Evolutionary conservation across 1,284 basidiomycete species (phyloP), one percentile per base, ranked within the genome.

Genomic region (Boletus coffeatus): DNA sequence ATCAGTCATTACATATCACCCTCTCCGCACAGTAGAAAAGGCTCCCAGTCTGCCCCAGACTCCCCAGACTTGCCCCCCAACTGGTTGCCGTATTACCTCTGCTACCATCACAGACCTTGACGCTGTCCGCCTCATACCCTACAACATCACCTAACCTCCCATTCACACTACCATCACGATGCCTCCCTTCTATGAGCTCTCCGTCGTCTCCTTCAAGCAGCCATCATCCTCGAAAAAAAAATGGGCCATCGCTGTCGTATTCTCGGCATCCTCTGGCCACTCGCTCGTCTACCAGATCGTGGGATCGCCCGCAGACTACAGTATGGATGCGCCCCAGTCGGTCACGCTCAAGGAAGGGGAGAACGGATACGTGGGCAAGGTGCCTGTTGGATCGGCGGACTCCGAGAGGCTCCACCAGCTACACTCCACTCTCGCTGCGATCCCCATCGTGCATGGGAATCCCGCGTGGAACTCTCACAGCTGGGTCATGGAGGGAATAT

Each of bases 111-210:
- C n/a, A 62, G 52, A 34, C 48, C 56, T 32, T 32, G 55, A 46
- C 48, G 18, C 36, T 57, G 36, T 36, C 64, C 36, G 34, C 66
- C 39, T 1, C 55, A 65, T 57, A 61, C 39, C 32, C 29, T 18
- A 21, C 11, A 55, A 32, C 53, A 56, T 39, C 56, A 57, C 21
- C 21, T 48, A 9, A 43, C 59, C 63, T 50, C 52, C 61, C 61
- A 41, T 37, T 52, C 64, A 21, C 25, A 50, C 39, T 39, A 46
- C 32, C 2, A 48, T 55, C 34, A 60, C 56, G 4, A 73, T 74
- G 72, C 74, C 74, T 43, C 72, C 72, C 18, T 74, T 73, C 60
- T 74, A 75, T 62, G 72, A 74, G 56, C 65, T 74, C 60, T 58
- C 74, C 11, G 65, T 74, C 46, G 74, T 66, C 56, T 72, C 69